Percentiles rank a stretch among this genome's conserved stretches.
Evolutionary conservation across 257 asterid species (phyloP).

Genomic region (Ballota nigra): DNA sequence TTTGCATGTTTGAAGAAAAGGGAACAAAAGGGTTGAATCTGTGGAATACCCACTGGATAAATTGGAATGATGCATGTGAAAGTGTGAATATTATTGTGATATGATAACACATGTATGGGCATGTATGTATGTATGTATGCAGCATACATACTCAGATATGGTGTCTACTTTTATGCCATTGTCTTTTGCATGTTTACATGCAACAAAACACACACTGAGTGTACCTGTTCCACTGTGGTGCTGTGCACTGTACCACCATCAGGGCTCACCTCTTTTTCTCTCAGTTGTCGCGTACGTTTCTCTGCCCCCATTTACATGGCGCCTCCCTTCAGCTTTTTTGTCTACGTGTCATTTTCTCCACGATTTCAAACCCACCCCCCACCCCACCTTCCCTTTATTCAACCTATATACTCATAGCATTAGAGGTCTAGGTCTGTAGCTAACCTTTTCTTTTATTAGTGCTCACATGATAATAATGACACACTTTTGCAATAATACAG

Average conservation of each 20-base stretch:
- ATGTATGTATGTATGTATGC: conserved; percentile 14
- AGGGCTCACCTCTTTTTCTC: conserved; percentile 25
- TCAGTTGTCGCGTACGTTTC: conserved; percentile 42
- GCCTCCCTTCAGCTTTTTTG: conserved; percentile 24
- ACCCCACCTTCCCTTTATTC: not conserved
- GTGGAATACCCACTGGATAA: conserved; percentile 22
- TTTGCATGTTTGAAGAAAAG: conserved; percentile 11
- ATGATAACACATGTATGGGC: conserved; percentile 24
- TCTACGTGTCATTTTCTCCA: conserved; percentile 29
- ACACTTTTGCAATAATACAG: conserved; percentile 14
- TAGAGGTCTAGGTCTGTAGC: not conserved
- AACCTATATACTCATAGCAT: not conserved
- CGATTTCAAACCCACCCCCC: not conserved
- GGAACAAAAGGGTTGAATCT: conserved; percentile 4
- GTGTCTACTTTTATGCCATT: conserved; percentile 11
- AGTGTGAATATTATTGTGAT: conserved; percentile 10
- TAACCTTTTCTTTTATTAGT: not conserved
- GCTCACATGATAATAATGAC: not conserved
- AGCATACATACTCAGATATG: conserved; percentile 6
- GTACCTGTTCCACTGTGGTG: conserved; percentile 33
- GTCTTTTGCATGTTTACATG: conserved; percentile 33
- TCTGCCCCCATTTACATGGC: conserved; percentile 34
- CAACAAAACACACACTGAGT: conserved; percentile 26
- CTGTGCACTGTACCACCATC: conserved; percentile 28
- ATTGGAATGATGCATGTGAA: not conserved